Conservation (phyloP, 2,329 filamentous ascomycete genomes). For the Fusarium sp. region DNA sequence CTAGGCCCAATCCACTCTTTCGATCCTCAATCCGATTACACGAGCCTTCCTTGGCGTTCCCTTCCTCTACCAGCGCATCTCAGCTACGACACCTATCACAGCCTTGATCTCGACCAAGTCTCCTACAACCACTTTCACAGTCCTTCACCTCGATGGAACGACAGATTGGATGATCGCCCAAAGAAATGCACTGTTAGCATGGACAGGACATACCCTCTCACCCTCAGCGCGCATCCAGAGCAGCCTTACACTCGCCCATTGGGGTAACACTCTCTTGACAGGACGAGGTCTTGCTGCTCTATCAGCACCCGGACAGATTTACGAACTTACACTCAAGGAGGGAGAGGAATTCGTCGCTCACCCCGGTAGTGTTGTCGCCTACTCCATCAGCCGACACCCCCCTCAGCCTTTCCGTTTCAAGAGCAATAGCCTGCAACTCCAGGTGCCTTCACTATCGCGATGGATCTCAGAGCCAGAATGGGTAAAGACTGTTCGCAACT, state of each 20-base stretch:
- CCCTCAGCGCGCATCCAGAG: conserved; percentile 81
- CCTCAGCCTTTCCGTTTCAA: conserved; percentile 91
- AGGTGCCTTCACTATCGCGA: conserved; percentile 77
- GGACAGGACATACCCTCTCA: conserved; percentile 89
- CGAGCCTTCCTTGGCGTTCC: conserved; percentile 86
- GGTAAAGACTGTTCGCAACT: conserved; percentile 77
- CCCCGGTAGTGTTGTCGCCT: conserved; percentile 91
- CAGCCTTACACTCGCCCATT: conserved; percentile 82
- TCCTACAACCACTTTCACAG: conserved; percentile 84
- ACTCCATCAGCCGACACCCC: conserved; percentile 78
- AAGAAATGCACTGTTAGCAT: conserved; percentile 88
- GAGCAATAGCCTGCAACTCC: conserved; percentile 78
- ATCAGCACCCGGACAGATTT: conserved; percentile 88
- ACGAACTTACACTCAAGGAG: conserved; percentile 82
- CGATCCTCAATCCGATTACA: conserved; percentile 84
- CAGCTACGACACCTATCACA: conserved; percentile 87
- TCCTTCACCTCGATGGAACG: conserved; percentile 91
- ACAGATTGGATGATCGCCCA: conserved; percentile 96
- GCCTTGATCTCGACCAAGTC: conserved; percentile 91
- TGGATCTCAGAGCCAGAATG: conserved; percentile 79
- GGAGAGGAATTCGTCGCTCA: conserved; percentile 94
- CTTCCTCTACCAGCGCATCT: conserved; percentile 93
- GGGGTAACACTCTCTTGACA: conserved; percentile 90
- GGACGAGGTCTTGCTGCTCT: conserved; percentile 89
- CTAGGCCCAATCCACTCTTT: conserved; percentile 89